Conservation (phyloP, 495 filamentous ascomycete species). For the Penicillium goetzii region DNA sequence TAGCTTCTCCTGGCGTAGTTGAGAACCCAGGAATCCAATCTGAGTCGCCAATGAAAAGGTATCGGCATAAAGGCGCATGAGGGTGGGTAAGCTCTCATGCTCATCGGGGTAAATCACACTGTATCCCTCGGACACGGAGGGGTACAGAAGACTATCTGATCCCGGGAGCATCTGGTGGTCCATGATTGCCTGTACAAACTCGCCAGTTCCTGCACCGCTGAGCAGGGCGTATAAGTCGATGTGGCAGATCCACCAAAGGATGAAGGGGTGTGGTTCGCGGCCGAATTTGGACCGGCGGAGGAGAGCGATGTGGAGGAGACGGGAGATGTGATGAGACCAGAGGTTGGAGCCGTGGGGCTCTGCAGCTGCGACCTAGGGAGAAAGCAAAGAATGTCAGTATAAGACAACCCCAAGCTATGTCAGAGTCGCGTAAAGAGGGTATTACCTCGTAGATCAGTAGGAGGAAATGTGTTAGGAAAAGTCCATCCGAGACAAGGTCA, state of each 20-base stretch:
- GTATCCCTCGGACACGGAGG: conserved; percentile 28
- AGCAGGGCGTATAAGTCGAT: conserved; percentile 62
- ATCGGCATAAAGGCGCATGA: conserved; percentile 52
- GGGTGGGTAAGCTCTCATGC: conserved; percentile 40
- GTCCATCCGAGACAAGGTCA: conserved; percentile 59
- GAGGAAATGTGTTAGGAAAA: conserved; percentile 63
- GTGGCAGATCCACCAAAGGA: conserved; percentile 60
- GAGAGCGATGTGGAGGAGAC: conserved; percentile 55
- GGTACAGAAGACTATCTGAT: conserved; percentile 41
- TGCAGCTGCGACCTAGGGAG: conserved; percentile 48
- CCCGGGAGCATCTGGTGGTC: conserved; percentile 54
- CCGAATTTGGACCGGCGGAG: conserved; percentile 50
- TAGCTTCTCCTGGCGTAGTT: conserved; percentile 37
- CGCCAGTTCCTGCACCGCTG: conserved; percentile 55
- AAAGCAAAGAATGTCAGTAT: background rate
- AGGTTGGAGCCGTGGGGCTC: conserved; percentile 51
- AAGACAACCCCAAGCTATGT: background rate
- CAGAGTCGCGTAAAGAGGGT: background rate
- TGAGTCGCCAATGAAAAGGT: conserved; percentile 45
- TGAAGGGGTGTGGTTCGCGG: conserved; percentile 53
- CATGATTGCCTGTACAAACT: conserved; percentile 52
- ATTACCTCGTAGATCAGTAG: conserved; percentile 61
- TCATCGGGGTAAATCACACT: conserved; percentile 43
- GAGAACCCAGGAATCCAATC: conserved; percentile 47
- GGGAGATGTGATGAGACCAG: conserved; percentile 60